Evolutionary conservation across 768 basidiomycete genomes (phyloP).

Genomic region (Rhizopogon vinicolor): DNA sequence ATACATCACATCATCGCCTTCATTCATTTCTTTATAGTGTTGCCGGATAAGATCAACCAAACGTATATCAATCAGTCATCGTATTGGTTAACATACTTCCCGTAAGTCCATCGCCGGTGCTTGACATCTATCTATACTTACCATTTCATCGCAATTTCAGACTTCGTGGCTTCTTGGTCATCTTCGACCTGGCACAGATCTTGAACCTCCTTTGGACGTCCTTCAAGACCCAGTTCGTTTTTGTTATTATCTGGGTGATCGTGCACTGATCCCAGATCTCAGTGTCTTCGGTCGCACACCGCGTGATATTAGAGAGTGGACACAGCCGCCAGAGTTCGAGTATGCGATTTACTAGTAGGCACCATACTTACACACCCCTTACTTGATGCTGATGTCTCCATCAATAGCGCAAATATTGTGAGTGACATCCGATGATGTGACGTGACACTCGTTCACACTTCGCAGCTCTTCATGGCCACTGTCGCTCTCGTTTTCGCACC

Average conservation of each 20-base stretch:
- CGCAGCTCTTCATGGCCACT: conserved; percentile 82
- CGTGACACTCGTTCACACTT: conserved; percentile 5
- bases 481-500: conserved; percentile 94
- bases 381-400: conserved; percentile 1
- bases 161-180: conserved; percentile 87
- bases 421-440: conserved; percentile 17
- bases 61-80: conserved; percentile 91
- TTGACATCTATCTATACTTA: conserved; percentile 5
- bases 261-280: conserved; percentile 3
- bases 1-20: neutral
- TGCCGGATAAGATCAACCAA: conserved; percentile 69
- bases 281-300: conserved; percentile 86
- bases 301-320: conserved; percentile 86
- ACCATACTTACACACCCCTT: neutral
- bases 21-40: conserved; percentile 37
- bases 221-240: conserved; percentile 72
- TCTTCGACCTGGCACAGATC: conserved; percentile 96
- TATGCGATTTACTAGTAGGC: conserved; percentile 82
- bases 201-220: conserved; percentile 83
- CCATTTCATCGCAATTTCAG: conserved; percentile 29
- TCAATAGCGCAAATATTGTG: conserved; percentile 51
- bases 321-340: conserved; percentile 85
- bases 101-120: conserved; percentile 44
- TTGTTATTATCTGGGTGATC: neutral
- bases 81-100: conserved; percentile 93